Evolutionary conservation across 768 basidiomycete genomes (phyloP).

Genomic region (Amanita phalloides): DNA sequence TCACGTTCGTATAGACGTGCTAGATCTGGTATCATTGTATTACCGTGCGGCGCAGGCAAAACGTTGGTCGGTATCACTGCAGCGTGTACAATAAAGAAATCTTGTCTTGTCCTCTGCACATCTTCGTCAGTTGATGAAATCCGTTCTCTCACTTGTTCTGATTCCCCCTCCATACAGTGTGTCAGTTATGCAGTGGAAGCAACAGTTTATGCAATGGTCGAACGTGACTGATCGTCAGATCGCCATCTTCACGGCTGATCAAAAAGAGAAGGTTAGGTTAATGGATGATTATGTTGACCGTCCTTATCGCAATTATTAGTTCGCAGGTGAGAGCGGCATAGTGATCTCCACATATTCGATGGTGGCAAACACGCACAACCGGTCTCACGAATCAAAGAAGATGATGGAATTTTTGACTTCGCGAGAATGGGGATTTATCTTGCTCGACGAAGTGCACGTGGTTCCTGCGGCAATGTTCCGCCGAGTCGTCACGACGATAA

Average conservation of each 20-base stretch:
- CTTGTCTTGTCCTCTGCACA: conserved; percentile 92
- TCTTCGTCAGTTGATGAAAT: conserved; percentile 64
- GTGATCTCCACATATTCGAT: conserved; percentile 99
- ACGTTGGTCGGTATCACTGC: conserved; percentile 99
- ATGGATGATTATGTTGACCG: conserved; percentile 1
- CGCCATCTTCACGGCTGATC: conserved; percentile 94
- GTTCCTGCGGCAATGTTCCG: conserved; percentile 99
- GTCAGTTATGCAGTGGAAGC: conserved; percentile 98
- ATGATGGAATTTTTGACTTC: conserved; percentile 99
- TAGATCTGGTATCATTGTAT: conserved; percentile 93
- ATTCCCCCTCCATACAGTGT: conserved; percentile 34
- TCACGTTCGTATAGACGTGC: conserved; percentile 61
- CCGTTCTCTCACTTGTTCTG: background rate
- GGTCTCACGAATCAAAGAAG: conserved; percentile 98
- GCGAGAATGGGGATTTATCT: conserved; percentile 98
- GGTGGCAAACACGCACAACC: conserved; percentile 97
- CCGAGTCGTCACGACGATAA: conserved; percentile 94
- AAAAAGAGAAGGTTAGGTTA: conserved; percentile 80
- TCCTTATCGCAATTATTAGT: conserved; percentile 35
- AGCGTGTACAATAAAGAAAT: conserved; percentile 99
- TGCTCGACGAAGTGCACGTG: conserved; percentile 97
- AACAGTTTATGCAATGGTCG: conserved; percentile 98
- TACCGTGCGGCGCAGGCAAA: conserved; percentile 98
- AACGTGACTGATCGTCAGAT: conserved; percentile 96
- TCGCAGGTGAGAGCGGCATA: conserved; percentile 94